Conservation (phyloP, 1,139 yeast genomes). For the Protomyces pachydermus region DNA sequence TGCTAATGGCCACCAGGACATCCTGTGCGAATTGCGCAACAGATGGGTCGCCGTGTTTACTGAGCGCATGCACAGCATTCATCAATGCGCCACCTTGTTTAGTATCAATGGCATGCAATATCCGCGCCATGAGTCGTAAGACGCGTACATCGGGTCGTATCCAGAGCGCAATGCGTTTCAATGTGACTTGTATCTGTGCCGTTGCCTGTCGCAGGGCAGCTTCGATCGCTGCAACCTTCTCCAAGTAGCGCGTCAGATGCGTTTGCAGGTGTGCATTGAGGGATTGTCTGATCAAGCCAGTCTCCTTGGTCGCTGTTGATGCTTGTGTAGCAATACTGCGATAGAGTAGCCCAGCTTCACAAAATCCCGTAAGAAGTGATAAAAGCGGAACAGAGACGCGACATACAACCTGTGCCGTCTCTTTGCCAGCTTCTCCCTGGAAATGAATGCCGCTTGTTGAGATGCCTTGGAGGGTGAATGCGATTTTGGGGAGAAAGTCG, state of each 20-base stretch:
- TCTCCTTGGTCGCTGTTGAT: conserved; percentile 38
- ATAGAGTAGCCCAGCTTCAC: conserved; percentile 72
- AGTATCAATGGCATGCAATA: conserved; percentile 42
- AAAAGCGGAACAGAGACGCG: conserved; percentile 54
- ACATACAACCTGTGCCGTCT: not conserved
- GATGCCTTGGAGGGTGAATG: not conserved
- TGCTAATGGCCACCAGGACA: conserved; percentile 49
- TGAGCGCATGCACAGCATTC: conserved; percentile 49
- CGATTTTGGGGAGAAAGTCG: not conserved
- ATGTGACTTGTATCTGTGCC: conserved; percentile 35
- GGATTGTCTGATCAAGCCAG: conserved; percentile 45
- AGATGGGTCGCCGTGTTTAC: conserved; percentile 59
- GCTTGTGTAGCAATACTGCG: conserved; percentile 44
- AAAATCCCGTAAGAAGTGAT: conserved; percentile 52
- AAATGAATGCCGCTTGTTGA: not conserved
- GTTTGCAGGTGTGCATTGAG: conserved; percentile 53
- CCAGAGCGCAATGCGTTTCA: conserved; percentile 46
- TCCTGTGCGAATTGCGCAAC: conserved; percentile 46
- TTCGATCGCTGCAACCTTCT: conserved; percentile 53
- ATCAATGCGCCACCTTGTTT: conserved; percentile 53
- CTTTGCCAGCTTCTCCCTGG: not conserved
- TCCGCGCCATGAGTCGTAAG: conserved; percentile 52
- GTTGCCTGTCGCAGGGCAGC: conserved; percentile 35
- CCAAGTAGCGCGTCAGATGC: conserved; percentile 53
- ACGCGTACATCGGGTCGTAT: conserved; percentile 51